These are phyloP conservation scores for Strobilomyces dryophilus DNA, from an alignment of 768 basidiomycete species.

Conservation along the genomic window DNA sequence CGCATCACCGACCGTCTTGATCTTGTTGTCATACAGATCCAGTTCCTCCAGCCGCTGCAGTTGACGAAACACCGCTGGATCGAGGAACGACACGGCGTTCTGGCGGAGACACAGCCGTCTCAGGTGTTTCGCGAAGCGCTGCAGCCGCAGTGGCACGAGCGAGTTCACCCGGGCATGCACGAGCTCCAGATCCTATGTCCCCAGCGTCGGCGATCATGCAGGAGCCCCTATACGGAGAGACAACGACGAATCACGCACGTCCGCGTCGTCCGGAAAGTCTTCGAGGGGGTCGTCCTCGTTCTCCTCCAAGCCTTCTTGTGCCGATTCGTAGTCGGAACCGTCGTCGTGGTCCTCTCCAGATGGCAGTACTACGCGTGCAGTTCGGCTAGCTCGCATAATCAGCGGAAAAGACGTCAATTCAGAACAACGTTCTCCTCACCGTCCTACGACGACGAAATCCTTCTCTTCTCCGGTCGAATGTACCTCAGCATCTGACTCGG, in stretches of 20 bases:
- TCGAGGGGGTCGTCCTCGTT: slow-evolving; percentile 64
- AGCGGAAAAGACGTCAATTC: background rate
- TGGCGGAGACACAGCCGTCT: slow-evolving; percentile 81
- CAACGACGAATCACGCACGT: slow-evolving; percentile 44
- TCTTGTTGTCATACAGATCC: slow-evolving; percentile 94
- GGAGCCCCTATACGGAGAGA: background rate
- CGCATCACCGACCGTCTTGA: slow-evolving; percentile 69
- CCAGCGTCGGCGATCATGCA: background rate
- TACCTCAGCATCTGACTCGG: slow-evolving; percentile 14
- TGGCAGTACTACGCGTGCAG: slow-evolving; percentile 49
- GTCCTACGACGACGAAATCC: slow-evolving; percentile 22
- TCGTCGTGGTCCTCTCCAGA: slow-evolving; percentile 26
- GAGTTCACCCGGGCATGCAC: slow-evolving; percentile 75
- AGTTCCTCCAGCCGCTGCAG: slow-evolving; percentile 78
- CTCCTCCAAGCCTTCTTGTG: slow-evolving; percentile 40
- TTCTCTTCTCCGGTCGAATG: slow-evolving; percentile 15
- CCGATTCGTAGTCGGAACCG: slow-evolving; percentile 36
- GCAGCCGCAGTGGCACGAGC: slow-evolving; percentile 60
- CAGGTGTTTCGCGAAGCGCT: slow-evolving; percentile 66
- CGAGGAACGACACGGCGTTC: slow-evolving; percentile 71
- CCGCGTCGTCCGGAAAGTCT: slow-evolving; percentile 80
- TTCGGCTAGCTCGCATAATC: slow-evolving; percentile 17
- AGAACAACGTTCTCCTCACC: slow-evolving; percentile 11
- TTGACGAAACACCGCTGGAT: slow-evolving; percentile 65
- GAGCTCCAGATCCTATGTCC: slow-evolving; percentile 75